Evolutionary conservation across 1,284 basidiomycete species (phyloP).

Genomic region (Rugosomyces carneus): DNA sequence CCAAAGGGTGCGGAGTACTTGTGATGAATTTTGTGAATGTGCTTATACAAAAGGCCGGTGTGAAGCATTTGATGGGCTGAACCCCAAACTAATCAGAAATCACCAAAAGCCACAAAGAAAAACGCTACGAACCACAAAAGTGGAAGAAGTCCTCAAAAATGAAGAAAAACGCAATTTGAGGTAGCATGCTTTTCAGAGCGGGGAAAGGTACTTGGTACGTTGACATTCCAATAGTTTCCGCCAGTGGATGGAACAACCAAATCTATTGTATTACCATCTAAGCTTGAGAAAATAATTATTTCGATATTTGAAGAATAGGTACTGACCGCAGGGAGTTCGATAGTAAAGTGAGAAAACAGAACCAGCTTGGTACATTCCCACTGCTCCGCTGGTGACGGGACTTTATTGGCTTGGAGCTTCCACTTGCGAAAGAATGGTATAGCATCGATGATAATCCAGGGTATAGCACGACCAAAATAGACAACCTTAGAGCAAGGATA

Average conservation of each 20-base stretch:
- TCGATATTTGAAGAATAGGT: neutral
- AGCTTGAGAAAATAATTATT: neutral
- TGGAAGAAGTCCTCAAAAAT: slow-evolving; percentile 96
- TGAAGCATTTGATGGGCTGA: slow-evolving; percentile 88
- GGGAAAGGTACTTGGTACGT: slow-evolving; percentile 96
- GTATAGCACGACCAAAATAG: slow-evolving; percentile 94
- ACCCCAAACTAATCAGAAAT: slow-evolving; percentile 15
- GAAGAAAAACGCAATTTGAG: slow-evolving; percentile 89
- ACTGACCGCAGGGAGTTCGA: slow-evolving; percentile 84
- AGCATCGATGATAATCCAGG: slow-evolving; percentile 94
- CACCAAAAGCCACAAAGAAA: neutral
- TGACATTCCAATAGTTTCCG: slow-evolving; percentile 84
- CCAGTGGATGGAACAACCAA: slow-evolving; percentile 94
- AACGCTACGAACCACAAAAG: slow-evolving; percentile 50
- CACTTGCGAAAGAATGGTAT: slow-evolving; percentile 92
- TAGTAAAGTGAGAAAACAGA: slow-evolving; percentile 92
- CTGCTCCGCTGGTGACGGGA: slow-evolving; percentile 79
- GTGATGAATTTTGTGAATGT: slow-evolving; percentile 98
- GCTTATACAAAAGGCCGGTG: slow-evolving; percentile 88
- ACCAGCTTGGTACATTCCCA: slow-evolving; percentile 97
- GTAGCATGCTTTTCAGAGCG: slow-evolving; percentile 57
- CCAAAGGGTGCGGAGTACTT: slow-evolving; percentile 97
- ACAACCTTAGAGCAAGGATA: slow-evolving; percentile 56
- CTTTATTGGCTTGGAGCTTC: slow-evolving; percentile 89
- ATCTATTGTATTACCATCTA: slow-evolving; percentile 65